Conservation (phyloP, 495 filamentous ascomycete genomes). For the Trichodelitschia bisporula region DNA sequence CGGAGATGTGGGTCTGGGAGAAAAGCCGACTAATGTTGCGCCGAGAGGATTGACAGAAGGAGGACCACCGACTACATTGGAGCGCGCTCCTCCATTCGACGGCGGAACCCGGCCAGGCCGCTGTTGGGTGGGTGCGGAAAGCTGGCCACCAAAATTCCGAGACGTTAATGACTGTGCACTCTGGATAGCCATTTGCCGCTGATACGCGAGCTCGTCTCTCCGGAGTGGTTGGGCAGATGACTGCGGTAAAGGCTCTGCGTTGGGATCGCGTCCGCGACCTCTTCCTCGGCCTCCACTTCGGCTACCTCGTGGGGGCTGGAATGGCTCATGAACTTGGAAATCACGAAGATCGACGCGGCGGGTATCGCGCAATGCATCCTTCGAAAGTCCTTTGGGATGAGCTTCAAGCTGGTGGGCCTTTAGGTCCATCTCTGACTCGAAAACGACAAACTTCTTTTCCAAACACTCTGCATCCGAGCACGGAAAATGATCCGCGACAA, state of each 20-base stretch:
- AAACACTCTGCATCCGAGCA: slow-evolving; percentile 69
- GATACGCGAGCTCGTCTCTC: slow-evolving; percentile 76
- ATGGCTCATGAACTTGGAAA: slow-evolving; percentile 55
- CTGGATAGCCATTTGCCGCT: slow-evolving; percentile 78
- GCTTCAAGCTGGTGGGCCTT: slow-evolving; percentile 63
- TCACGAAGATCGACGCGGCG: slow-evolving; percentile 63
- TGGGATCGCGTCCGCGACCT: slow-evolving; percentile 46
- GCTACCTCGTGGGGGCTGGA: slow-evolving; percentile 34
- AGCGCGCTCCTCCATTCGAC: too few relatives aligned
- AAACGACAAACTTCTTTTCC: slow-evolving; percentile 97
- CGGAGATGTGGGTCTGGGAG: too few relatives aligned
- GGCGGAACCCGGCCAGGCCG: too few relatives aligned
- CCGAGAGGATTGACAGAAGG: too few relatives aligned
- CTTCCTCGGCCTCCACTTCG: slow-evolving; percentile 32
- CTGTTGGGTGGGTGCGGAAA: too few relatives aligned
- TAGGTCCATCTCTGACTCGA: slow-evolving; percentile 78
- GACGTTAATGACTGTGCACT: slow-evolving; percentile 54
- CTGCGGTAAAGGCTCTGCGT: slow-evolving; percentile 50
- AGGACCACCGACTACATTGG: too few relatives aligned
- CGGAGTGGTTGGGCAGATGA: slow-evolving; percentile 64
- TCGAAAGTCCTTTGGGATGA: slow-evolving; percentile 54
- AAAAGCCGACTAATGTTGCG: too few relatives aligned
- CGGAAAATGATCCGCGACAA: slow-evolving; percentile 63
- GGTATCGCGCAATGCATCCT: slow-evolving; percentile 65
- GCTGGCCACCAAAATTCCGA: slow-evolving; percentile 60